phyloP scores from a whole-genome alignment of 2,329 filamentous ascomycete species.

The Ambrosiella xylebori region DNA sequence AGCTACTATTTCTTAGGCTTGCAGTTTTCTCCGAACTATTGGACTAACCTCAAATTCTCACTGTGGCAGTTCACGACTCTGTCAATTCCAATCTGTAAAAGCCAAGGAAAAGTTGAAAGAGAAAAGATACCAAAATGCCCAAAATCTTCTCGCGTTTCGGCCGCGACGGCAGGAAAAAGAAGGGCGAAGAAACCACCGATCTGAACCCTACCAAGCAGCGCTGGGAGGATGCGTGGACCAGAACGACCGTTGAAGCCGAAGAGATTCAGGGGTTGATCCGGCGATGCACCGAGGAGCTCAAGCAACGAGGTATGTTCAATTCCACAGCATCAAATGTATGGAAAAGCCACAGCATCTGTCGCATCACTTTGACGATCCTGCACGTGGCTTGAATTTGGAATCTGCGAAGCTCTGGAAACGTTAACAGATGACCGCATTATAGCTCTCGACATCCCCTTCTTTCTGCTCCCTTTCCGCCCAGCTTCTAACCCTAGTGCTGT shows the following conservation, averaged over 20 bases:
- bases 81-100: neutral
- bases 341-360: neutral
- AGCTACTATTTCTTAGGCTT: neutral
- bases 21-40: neutral
- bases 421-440: slow-evolving; percentile 3
- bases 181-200: slow-evolving; percentile 31
- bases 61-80: neutral
- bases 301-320: slow-evolving; percentile 61
- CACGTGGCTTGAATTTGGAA: neutral
- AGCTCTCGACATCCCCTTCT: slow-evolving; percentile 83
- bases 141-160: slow-evolving; percentile 46
- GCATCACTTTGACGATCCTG: neutral
- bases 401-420: neutral
- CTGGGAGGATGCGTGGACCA: slow-evolving; percentile 79
- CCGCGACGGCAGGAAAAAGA: slow-evolving; percentile 61
- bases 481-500: slow-evolving; percentile 83
- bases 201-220: slow-evolving; percentile 47
- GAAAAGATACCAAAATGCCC: slow-evolving; percentile 28
- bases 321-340: neutral
- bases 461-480: slow-evolving; percentile 85
- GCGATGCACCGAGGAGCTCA: slow-evolving; percentile 78
- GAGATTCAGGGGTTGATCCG: slow-evolving; percentile 79
- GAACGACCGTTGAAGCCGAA: slow-evolving; percentile 67
- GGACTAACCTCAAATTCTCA: neutral
- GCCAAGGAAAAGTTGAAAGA: neutral